These are phyloP conservation scores for Ogataea trehaloabstinens DNA, from an alignment of 805 yeast species.

Conservation along the genomic window DNA sequence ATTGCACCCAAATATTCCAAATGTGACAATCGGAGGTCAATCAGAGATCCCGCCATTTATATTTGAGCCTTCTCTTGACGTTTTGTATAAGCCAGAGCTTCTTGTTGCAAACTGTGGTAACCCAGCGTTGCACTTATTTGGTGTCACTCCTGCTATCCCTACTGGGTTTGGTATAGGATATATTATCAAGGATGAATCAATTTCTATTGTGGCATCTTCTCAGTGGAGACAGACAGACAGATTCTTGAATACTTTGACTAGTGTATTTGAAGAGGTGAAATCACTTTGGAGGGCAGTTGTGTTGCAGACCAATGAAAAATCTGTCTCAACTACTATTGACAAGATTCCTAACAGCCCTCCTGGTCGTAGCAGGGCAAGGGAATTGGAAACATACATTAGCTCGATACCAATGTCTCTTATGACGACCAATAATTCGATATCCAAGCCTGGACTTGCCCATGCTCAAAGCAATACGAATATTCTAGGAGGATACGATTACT, in stretches of 20 bases:
- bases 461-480: constrained; percentile 29
- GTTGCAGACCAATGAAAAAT: constrained; percentile 5
- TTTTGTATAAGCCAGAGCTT: constrained; percentile 35
- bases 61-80: constrained; percentile 40
- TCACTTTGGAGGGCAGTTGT: constrained; percentile 31
- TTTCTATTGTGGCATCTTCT: constrained; percentile 50
- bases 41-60: constrained; percentile 40
- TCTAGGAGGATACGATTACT: constrained; percentile 61
- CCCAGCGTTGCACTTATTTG: constrained; percentile 56
- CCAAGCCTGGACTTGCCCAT: constrained; percentile 5
- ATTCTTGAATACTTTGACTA: constrained; percentile 50
- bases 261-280: constrained; percentile 47
- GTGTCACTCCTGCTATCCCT: constrained; percentile 59
- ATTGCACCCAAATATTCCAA: constrained; percentile 43
- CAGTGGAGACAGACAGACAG: constrained; percentile 60
- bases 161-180: constrained; percentile 60
- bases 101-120: constrained; percentile 57
- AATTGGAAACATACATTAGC: constrained; percentile 26
- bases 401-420: constrained; percentile 34
- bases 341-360: constrained; percentile 2
- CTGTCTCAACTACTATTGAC: constrained; percentile 4
- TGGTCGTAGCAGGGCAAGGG: constrained; percentile 20
- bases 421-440: constrained; percentile 27
- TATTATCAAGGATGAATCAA: constrained; percentile 50
- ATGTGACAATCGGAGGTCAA: constrained; percentile 21